Percentiles rank a stretch among this genome's conserved stretches.
phyloP scores from a whole-genome alignment of 164 flowering plant genomes.

The Berberis vulgaris region DNA sequence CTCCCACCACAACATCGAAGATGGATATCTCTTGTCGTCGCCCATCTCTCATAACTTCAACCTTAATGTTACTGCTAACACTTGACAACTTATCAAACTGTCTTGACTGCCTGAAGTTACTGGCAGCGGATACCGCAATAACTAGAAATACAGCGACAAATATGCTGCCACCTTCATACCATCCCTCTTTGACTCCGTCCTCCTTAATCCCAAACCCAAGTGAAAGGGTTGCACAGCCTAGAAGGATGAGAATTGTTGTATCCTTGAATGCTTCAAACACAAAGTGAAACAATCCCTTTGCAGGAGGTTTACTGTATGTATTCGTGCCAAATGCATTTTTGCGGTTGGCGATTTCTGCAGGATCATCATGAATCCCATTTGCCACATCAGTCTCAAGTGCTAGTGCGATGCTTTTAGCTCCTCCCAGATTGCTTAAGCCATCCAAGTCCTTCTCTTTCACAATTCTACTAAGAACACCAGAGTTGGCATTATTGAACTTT shows the following conservation, averaged over 20 bases:
- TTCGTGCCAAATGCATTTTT: conserved; percentile 22
- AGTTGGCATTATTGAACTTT: background rate
- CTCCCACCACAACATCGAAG: conserved; percentile 44
- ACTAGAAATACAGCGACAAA: conserved; percentile 35
- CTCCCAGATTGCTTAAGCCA: conserved; percentile 14
- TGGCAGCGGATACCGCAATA: conserved; percentile 29
- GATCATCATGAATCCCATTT: conserved; percentile 15
- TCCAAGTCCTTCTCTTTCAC: conserved; percentile 20
- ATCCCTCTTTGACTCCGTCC: conserved; percentile 30
- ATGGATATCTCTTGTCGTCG: conserved; percentile 24
- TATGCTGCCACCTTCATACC: conserved; percentile 51
- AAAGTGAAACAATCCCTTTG: conserved; percentile 27
- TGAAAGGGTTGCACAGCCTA: conserved; percentile 33
- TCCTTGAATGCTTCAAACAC: conserved; percentile 38
- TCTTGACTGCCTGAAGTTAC: conserved; percentile 28
- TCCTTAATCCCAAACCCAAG: conserved; percentile 40
- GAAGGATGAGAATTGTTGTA: conserved; percentile 30
- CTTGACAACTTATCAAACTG: conserved; percentile 31
- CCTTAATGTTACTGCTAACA: conserved; percentile 21
- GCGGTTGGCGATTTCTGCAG: conserved; percentile 10
- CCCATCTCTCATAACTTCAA: conserved; percentile 34
- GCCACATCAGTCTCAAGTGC: conserved; percentile 12
- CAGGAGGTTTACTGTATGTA: conserved; percentile 21
- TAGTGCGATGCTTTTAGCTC: conserved; percentile 9
- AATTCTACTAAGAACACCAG: conserved; percentile 9